Conservation (phyloP, 352 stramenopile species). For the Blastocystis sp. region DNA sequence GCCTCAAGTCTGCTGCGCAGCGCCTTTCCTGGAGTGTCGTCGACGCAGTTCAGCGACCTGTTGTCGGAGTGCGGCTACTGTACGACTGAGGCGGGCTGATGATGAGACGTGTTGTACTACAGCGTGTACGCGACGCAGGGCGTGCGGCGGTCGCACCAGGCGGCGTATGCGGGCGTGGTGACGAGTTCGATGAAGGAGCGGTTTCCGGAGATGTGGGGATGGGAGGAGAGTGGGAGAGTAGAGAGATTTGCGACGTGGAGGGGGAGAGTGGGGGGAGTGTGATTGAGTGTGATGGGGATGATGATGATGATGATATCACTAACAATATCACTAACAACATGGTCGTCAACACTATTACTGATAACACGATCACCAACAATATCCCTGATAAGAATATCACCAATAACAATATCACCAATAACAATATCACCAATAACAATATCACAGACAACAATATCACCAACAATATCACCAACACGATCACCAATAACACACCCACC, state of each 20-base stretch:
- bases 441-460: conserved; percentile 3
- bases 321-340: too few species aligned
- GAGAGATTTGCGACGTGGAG: not conserved
- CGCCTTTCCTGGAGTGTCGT: not conserved
- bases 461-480: too few species aligned
- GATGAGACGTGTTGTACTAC: conserved; percentile 23
- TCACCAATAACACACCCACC: not conserved
- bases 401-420: too few species aligned
- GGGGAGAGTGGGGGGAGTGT: not conserved
- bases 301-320: too few species aligned
- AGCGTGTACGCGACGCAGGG: conserved; percentile 16
- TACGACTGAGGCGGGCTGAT: not conserved
- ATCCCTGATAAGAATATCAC: too few species aligned
- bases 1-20: not conserved
- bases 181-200: not conserved
- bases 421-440: not conserved
- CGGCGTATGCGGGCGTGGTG: not conserved
- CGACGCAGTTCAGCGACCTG: not conserved
- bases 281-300: too few species aligned
- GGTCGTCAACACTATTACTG: too few species aligned
- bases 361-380: too few species aligned
- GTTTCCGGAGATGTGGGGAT: conserved; percentile 9
- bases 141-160: not conserved
- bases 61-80: conserved; percentile 32
- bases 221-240: not conserved